Evolutionary conservation across 305 asterid species (phyloP).

Genomic region (Solanum hybrid): DNA sequence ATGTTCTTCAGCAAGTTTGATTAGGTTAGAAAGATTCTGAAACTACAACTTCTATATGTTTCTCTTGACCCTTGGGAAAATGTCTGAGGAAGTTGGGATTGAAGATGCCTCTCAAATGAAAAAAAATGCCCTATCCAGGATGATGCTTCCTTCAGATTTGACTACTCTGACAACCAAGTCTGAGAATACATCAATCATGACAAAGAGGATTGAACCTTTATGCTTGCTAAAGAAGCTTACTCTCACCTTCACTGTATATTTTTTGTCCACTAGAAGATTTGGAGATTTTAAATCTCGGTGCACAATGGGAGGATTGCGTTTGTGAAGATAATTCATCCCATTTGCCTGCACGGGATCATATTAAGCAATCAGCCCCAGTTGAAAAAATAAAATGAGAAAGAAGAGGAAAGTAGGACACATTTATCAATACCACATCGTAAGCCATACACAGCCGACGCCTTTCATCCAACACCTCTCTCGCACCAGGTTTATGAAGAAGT

Average conservation of each 20-base stretch:
- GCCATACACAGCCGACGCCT: slow-evolving; percentile 92
- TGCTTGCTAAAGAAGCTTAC: background rate
- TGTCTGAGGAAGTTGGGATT: background rate
- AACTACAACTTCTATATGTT: background rate
- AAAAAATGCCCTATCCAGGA: background rate
- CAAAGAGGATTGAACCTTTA: background rate
- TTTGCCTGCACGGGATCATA: slow-evolving; percentile 50
- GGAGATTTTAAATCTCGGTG: slow-evolving; percentile 93
- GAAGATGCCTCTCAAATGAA: background rate
- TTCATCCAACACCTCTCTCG: slow-evolving; percentile 79
- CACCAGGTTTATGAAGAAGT: slow-evolving; percentile 83
- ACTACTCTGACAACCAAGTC: background rate
- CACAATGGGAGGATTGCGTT: slow-evolving; percentile 76
- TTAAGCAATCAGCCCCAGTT: slow-evolving; percentile 8
- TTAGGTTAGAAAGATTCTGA: background rate
- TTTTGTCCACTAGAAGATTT: slow-evolving; percentile 88
- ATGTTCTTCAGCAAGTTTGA: background rate
- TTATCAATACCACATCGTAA: slow-evolving; percentile 67
- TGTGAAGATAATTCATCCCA: slow-evolving; percentile 94
- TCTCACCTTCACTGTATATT: slow-evolving; percentile 92
- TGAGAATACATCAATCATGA: background rate
- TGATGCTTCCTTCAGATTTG: background rate
- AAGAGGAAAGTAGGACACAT: background rate
- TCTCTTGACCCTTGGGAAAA: background rate
- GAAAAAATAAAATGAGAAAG: background rate